Base-by-base conservation (phyloP, 2,329 filamentous ascomycete species). In the Cordyceps javanica region DNA sequence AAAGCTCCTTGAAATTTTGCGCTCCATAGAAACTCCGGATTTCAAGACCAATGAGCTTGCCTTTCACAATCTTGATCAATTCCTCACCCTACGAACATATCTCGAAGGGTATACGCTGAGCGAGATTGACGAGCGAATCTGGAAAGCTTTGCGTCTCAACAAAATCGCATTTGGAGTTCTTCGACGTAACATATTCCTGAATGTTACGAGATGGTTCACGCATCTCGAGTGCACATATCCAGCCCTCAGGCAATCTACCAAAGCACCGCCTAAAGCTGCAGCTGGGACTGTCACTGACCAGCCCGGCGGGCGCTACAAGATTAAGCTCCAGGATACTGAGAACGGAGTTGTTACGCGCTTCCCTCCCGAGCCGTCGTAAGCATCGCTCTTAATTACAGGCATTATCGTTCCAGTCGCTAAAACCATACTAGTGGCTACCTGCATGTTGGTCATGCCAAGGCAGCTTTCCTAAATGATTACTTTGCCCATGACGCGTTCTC, bases 401-500 rank as follows among this genome's bases (percentile, higher is more conserved):
- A n/a, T n/a, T n/a, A n/a, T n/a, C n/a, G n/a, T n/a, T n/a, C n/a
- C 9, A 14, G 19, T 11, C 10, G 16, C 19, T 51, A 53, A 52
- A 21, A 7, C 42, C 30, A 49, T 14, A n/a, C 6, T 54, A 75
- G 73, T 62, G 90, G 90, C 60, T 94, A 94, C 68, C 82, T 96
- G 34, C 90, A 95, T 73, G 93, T 95, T 62, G 91, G 91, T 45
- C 91, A 96, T 74, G 90, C 90, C 62, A 96, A 96, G 73, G 90
- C 90, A 21, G 90, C 89, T 3, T 77, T 93, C 57, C 81, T 96
- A 51, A 94, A 91, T 74, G 90, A 96, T 72, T 96, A 92, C 78
- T 96, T 96, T 65, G 91, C 90, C n/a, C 90, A 95, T 70, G 86
- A 90, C 71, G 87, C 88, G 64, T 93, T 93, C 76, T 85, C 90